Base-by-base conservation (phyloP, 768 basidiomycete species). In the Auriscalpium vulgare region DNA sequence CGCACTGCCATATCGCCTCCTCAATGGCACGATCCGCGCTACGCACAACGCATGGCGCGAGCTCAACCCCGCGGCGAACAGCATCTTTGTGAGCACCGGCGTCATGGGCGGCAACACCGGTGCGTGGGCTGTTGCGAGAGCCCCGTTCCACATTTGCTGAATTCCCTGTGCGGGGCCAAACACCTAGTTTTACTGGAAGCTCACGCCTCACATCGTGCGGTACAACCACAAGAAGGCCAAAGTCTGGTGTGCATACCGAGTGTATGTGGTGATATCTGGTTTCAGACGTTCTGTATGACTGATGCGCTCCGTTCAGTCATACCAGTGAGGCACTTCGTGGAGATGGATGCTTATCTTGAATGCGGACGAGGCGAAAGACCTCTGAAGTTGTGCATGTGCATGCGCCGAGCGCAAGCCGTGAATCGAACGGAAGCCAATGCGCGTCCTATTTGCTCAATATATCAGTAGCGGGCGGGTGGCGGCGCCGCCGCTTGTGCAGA, bases 161-260 rank as follows among this genome's bases (percentile, higher is more conserved):
- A 43, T 43, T 17, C 14, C 2, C 17, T 54, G 19, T 40, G 46
- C 50, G 35, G 35, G 35, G 9, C n/a, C 38, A 62, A 59, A 62
- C n/a, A 60, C 61, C 29, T 45, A 37, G 17, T 34, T 54, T 37
- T 62, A 60, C 23, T 59, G 61, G 61, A 49, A 57, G 9, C 58
- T 62, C 37, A 56, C 60, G 2, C 44, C 34, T 8, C 58, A 61
- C 17, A 61, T 61, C 48, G 13, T 62, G 44, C 59, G 56, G 8
- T 62, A 59, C 45, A 53, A 45, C 17, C 61, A 61, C 40, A 65
- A 70, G 40, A 54, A 62, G 46, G 58, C 71, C 61, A 0, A 59
- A 73, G 29, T 69, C 66, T 29, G 76, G 77, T 1, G 69, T 84
- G n/a, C 88, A 89, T 67, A 87, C 87, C 2, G 88, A 89, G 75